A percentile compares a stretch with the other conserved stretches of the same genome.
Evolutionary conservation across 148 eudicot species (phyloP).

Genomic region (Pouteria glomerata): DNA sequence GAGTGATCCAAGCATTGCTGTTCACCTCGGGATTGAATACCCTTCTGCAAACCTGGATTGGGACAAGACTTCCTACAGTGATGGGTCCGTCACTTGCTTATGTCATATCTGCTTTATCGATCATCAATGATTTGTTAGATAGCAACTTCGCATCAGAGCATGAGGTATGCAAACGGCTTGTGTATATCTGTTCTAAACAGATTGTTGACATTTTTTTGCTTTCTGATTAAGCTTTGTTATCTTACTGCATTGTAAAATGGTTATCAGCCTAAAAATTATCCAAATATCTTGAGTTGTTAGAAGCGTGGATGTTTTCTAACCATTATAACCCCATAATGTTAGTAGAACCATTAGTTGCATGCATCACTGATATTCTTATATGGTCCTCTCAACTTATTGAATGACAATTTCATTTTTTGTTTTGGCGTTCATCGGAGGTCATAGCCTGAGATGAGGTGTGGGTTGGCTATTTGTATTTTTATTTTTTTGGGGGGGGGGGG

Average conservation of each 20-base stretch:
- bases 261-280: not conserved
- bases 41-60: conserved; percentile 73
- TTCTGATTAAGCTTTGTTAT: not conserved
- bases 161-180: conserved; percentile 40
- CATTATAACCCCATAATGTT: not conserved
- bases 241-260: not conserved
- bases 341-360: not conserved
- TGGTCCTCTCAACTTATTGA: not conserved
- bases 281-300: not conserved
- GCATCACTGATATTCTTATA: not conserved
- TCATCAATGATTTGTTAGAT: conserved; percentile 43
- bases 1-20: conserved; percentile 76
- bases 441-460: too few species aligned
- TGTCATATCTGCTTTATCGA: conserved; percentile 48
- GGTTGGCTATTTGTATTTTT: too few species aligned
- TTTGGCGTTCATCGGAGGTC: too few species aligned
- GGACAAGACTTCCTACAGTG: conserved; percentile 88
- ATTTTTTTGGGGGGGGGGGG: too few species aligned
- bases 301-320: not conserved
- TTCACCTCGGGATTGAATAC: conserved; percentile 89
- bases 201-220: not conserved
- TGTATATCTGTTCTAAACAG: not conserved
- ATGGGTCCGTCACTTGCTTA: conserved; percentile 95
- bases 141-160: conserved; percentile 44
- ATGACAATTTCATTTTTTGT: too few species aligned